These are phyloP conservation scores for Chytriomyces confervae DNA, from an alignment of 192 early-diverging fungal genomes.

Conservation along the genomic window DNA sequence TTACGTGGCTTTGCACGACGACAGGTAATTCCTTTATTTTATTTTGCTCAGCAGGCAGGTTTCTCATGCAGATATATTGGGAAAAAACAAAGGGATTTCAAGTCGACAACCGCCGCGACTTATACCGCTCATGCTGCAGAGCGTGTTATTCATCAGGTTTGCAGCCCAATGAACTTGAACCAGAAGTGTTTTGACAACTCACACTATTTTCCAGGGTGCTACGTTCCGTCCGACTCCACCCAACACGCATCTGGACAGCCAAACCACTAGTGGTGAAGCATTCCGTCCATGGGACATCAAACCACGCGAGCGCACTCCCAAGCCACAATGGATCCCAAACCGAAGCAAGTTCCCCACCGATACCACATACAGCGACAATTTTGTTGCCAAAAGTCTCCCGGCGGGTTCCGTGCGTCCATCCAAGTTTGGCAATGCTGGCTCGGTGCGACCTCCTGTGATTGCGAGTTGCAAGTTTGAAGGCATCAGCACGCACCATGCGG, in stretches of 20 bases:
- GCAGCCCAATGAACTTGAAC: background rate
- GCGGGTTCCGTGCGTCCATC: background rate
- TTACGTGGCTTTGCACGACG: conserved; percentile 37
- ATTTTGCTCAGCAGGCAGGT: background rate
- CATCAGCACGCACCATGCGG: conserved; percentile 44
- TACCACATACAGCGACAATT: conserved; percentile 45
- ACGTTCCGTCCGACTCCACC: conserved; percentile 30
- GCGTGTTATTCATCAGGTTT: background rate
- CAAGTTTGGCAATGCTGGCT: conserved; percentile 18
- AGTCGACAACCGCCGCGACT: conserved; percentile 49
- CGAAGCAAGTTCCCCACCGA: conserved; percentile 40
- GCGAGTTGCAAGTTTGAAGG: conserved; percentile 51
- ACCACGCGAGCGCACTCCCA: conserved; percentile 22
- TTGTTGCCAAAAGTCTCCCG: conserved; percentile 37
- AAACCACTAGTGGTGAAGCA: conserved; percentile 46
- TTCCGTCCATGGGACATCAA: conserved; percentile 44
- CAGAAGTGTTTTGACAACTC: background rate
- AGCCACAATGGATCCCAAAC: conserved; percentile 46
- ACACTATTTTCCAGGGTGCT: background rate
- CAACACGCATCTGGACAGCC: conserved; percentile 44
- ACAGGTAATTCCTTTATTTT: conserved; percentile 36
- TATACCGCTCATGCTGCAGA: conserved; percentile 44
- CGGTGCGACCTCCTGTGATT: background rate
- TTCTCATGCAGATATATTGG: background rate
- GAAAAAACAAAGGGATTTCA: conserved; percentile 45